These are phyloP conservation scores for Sodiomyces alkalinus DNA, from an alignment of 2,329 filamentous ascomycete genomes.

Conservation along the genomic window DNA sequence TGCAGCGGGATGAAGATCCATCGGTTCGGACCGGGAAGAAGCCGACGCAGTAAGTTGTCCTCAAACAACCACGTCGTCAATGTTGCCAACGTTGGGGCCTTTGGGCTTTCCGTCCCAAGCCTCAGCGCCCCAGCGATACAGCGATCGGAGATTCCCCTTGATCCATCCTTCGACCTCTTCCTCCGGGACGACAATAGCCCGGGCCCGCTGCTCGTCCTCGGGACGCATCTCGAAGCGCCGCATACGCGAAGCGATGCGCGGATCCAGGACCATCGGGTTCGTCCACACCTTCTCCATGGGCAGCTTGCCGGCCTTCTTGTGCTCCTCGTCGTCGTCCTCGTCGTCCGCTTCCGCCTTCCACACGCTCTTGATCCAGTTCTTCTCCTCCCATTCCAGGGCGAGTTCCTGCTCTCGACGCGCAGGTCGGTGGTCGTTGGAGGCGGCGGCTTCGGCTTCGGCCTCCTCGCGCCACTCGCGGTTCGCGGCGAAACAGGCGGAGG, in stretches of 20 bases:
- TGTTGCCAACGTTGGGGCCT: constrained; percentile 23
- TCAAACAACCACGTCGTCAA: too few relatives aligned
- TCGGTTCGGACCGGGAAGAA: too few relatives aligned
- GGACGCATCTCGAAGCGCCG: constrained; percentile 54
- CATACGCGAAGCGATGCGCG: constrained; percentile 66
- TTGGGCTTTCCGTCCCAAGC: constrained; percentile 24
- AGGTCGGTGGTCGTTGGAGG: constrained; percentile 8
- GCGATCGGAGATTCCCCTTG: constrained; percentile 39
- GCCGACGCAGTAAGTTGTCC: too few relatives aligned
- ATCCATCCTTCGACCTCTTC: constrained; percentile 57
- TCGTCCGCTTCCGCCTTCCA: constrained; percentile 39
- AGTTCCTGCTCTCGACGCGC: constrained; percentile 40
- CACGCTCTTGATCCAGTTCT: constrained; percentile 71
- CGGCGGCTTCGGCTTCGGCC: constrained; percentile 11
- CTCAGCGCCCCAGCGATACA: constrained; percentile 35
- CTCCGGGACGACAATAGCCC: constrained; percentile 45
- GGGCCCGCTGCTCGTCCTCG: constrained; percentile 55
- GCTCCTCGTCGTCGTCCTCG: constrained; percentile 29
- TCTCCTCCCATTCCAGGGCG: constrained; percentile 56
- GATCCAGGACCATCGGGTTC: constrained; percentile 59
- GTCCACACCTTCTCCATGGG: constrained; percentile 61
- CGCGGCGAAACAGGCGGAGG: constrained; percentile 60
- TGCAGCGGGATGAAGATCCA: too few relatives aligned
- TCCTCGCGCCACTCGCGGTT: constrained; percentile 32
- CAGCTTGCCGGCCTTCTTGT: constrained; percentile 22